phyloP scores from a whole-genome alignment of 306 rosid species.

The Gastrolobium villosum region DNA sequence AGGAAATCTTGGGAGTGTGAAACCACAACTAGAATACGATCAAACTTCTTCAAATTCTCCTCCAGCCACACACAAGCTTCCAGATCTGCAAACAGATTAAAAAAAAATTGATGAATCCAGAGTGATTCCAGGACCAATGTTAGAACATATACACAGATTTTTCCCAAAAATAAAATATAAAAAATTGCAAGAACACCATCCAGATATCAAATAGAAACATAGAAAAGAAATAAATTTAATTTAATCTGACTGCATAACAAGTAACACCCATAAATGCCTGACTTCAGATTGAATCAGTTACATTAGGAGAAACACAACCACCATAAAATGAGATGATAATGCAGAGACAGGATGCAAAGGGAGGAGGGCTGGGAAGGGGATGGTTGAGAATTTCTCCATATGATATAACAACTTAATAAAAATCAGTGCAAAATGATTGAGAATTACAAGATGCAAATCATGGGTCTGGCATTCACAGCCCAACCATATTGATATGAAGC shows the following conservation, averaged over 20 bases:
- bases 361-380: background rate
- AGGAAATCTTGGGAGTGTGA: slow-evolving; percentile 99
- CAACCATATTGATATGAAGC: slow-evolving; percentile 4
- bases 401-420: background rate
- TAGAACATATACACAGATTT: background rate
- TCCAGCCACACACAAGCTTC: slow-evolving; percentile 99
- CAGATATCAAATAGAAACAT: background rate
- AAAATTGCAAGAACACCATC: background rate
- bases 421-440: slow-evolving; percentile 12
- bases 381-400: background rate
- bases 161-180: background rate
- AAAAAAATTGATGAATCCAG: background rate
- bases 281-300: slow-evolving; percentile 5
- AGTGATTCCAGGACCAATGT: background rate
- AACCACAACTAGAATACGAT: slow-evolving; percentile 91
- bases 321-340: background rate
- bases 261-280: background rate
- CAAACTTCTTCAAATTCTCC: slow-evolving; percentile 90
- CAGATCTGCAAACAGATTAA: slow-evolving; percentile 66
- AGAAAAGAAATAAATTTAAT: background rate
- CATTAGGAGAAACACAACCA: background rate
- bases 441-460: background rate
- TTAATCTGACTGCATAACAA: slow-evolving; percentile 19
- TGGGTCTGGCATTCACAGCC: background rate
- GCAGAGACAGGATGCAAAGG: background rate